Conservation (phyloP, 768 basidiomycete species). For the Kwoniella dejecticola region DNA sequence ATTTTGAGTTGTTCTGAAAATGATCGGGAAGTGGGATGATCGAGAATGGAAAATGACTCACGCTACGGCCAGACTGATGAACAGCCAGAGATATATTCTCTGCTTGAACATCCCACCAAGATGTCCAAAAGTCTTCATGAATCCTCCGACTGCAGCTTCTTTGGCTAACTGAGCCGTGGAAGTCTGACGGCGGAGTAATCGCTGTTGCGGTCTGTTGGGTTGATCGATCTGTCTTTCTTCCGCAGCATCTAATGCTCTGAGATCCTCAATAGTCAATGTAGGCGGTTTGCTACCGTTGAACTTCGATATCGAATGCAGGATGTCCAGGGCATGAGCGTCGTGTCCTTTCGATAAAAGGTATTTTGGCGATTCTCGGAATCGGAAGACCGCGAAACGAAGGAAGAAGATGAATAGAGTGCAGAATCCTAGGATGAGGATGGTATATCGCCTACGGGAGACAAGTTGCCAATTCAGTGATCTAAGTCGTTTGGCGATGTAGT, state of each 20-base stretch:
- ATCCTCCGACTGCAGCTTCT: conserved; percentile 13
- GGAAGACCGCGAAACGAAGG: conserved; percentile 63
- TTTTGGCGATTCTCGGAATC: conserved; percentile 66
- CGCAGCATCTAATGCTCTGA: conserved; percentile 49
- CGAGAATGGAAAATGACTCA: too few relatives aligned
- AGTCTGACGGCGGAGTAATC: not conserved
- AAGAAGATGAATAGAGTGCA: conserved; percentile 63
- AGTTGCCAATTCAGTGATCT: not conserved
- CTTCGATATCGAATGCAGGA: conserved; percentile 53
- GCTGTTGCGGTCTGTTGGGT: not conserved
- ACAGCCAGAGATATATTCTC: conserved; percentile 42
- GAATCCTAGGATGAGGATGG: conserved; percentile 56
- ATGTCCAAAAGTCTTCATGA: conserved; percentile 41
- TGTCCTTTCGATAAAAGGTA: conserved; percentile 64
- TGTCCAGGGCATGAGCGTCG: conserved; percentile 62
- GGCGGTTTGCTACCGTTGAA: conserved; percentile 53
- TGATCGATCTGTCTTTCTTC: conserved; percentile 10
- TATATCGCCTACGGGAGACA: conserved; percentile 58
- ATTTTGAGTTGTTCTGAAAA: too few relatives aligned
- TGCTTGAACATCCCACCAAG: conserved; percentile 48
- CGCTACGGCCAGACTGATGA: conserved; percentile 41
- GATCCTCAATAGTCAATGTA: conserved; percentile 51
- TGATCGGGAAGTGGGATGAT: too few relatives aligned
- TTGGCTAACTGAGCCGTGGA: conserved; percentile 2
- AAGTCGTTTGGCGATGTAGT: too few relatives aligned